Evolutionary conservation across 1,284 basidiomycete species (phyloP).

Genomic region (Ustilago lituana): DNA sequence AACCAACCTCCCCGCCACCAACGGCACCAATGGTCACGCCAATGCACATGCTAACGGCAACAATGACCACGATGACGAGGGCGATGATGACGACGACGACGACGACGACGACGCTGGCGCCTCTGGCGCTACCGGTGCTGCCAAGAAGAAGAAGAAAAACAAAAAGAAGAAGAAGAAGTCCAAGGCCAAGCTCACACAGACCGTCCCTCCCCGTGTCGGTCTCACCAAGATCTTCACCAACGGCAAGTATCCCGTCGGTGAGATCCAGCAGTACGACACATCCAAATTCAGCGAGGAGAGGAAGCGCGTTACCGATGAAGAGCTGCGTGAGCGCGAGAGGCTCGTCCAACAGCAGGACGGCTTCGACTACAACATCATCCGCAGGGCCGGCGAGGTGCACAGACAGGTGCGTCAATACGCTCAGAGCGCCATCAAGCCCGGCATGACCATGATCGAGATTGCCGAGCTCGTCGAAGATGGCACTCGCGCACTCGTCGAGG

Average conservation of each 20-base stretch:
- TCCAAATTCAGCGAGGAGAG: conserved; percentile 71
- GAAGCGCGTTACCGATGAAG: conserved; percentile 88
- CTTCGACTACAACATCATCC: conserved; percentile 81
- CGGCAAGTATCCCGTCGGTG: conserved; percentile 88
- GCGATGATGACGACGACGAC: conserved; percentile 54
- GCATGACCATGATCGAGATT: conserved; percentile 94
- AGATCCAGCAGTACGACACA: conserved; percentile 83
- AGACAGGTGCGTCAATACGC: conserved; percentile 83
- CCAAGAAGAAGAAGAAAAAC: conserved; percentile 82
- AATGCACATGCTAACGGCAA: conserved; percentile 18
- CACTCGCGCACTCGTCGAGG: conserved; percentile 81
- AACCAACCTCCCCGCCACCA: conserved; percentile 32
- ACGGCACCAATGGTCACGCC: conserved; percentile 26
- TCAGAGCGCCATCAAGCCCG: conserved; percentile 84
- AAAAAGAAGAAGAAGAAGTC: conserved; percentile 73
- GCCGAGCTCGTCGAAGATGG: conserved; percentile 88
- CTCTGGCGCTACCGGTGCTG: conserved; percentile 35
- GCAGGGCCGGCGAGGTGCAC: conserved; percentile 94
- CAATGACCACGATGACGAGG: conserved; percentile 41
- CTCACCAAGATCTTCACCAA: conserved; percentile 88
- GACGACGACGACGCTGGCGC: conserved; percentile 38
- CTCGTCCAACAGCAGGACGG: conserved; percentile 68
- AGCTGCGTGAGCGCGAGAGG: conserved; percentile 85
- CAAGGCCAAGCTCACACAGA: conserved; percentile 71
- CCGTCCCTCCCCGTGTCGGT: conserved; percentile 91